Conservation (phyloP, 2,329 filamentous ascomycete species). For the Xylaria hypoxylon region DNA sequence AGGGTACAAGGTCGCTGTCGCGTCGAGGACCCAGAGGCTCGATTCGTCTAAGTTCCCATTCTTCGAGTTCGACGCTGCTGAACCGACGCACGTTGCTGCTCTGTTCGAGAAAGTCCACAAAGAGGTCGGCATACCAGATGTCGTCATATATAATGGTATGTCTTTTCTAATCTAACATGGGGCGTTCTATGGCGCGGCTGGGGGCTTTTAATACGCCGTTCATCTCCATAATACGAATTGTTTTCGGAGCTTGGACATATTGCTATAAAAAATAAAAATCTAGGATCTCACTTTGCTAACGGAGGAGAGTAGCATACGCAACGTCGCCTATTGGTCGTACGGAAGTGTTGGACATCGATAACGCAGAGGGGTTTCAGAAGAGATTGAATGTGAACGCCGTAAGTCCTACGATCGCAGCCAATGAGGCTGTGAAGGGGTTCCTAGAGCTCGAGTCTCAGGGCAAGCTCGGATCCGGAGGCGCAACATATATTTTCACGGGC, state of each 20-base stretch:
- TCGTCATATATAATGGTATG: slow-evolving; percentile 41
- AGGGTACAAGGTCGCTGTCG: slow-evolving; percentile 47
- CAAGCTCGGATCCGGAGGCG: slow-evolving; percentile 39
- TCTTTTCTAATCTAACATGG: not conserved
- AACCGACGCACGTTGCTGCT: slow-evolving; percentile 37
- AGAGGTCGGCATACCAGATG: slow-evolving; percentile 38
- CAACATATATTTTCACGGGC: slow-evolving; percentile 46
- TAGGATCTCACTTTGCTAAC: slow-evolving; percentile 1
- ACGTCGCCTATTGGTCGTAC: slow-evolving; percentile 15
- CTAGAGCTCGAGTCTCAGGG: slow-evolving; percentile 28
- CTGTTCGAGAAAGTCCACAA: slow-evolving; percentile 41
- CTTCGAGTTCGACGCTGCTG: slow-evolving; percentile 37
- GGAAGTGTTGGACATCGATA: slow-evolving; percentile 41
- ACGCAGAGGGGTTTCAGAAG: slow-evolving; percentile 40
- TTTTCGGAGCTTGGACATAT: not conserved
- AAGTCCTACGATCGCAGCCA: slow-evolving; percentile 21
- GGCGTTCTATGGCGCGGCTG: not conserved
- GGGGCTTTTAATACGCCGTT: not conserved
- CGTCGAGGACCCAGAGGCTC: slow-evolving; percentile 44
- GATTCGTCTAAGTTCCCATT: slow-evolving; percentile 37
- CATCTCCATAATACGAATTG: not conserved
- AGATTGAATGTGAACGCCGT: slow-evolving; percentile 31
- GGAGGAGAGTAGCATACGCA: slow-evolving; percentile 6
- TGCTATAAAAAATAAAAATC: not conserved
- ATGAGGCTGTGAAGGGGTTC: slow-evolving; percentile 34